These are phyloP conservation scores for Ballota nigra DNA, from an alignment of 257 asterid species.

Conservation along the genomic window DNA sequence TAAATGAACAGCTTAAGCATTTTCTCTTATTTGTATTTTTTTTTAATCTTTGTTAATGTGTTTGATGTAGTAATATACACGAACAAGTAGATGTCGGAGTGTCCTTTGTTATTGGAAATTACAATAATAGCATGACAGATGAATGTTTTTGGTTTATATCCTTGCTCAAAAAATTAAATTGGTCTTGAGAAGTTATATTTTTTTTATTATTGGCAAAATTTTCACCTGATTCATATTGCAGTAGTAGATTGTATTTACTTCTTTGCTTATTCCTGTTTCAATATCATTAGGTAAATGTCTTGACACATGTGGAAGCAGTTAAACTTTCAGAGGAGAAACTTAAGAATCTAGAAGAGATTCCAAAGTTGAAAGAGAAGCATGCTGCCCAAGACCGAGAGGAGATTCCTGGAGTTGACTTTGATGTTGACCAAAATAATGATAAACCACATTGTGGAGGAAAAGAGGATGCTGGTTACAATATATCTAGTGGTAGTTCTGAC, in stretches of 20 bases:
- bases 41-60: too few relatives aligned
- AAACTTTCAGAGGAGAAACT: neutral
- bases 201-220: neutral
- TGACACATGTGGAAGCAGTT: conserved; percentile 57
- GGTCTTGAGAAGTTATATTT: neutral
- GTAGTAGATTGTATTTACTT: neutral
- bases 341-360: conserved; percentile 14
- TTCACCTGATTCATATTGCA: neutral
- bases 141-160: neutral
- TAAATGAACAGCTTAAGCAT: neutral
- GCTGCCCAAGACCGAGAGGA: conserved; percentile 56
- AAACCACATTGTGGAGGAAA: neutral
- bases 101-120: neutral
- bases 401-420: conserved; percentile 23
- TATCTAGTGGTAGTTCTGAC: conserved; percentile 13
- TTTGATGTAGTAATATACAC: neutral
- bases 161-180: conserved; percentile 3
- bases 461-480: neutral
- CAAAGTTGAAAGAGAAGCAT: conserved; percentile 35
- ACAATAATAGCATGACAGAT: conserved; percentile 3
- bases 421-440: neutral
- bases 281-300: conserved; percentile 55
- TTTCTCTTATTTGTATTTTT: neutral
- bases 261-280: conserved; percentile 9
- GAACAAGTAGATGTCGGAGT: neutral